A percentile compares a stretch with the other conserved stretches of the same genome.
These are phyloP conservation scores for Platanus orientalis DNA, from an alignment of 164 flowering plant species.

Conservation along the genomic window DNA sequence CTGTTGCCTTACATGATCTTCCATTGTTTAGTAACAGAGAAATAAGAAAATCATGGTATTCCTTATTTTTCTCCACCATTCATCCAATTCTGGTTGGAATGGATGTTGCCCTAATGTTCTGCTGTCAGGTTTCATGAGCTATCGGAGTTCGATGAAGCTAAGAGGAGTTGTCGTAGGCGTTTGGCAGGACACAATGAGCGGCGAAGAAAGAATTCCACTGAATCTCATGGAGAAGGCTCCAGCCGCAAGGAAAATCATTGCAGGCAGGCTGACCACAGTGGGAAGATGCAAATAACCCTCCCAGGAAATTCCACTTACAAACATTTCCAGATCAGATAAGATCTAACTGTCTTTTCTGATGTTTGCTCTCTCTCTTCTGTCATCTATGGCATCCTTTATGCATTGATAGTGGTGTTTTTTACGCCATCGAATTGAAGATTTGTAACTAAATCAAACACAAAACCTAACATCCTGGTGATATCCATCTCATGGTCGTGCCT, in stretches of 20 bases:
- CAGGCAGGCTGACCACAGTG: conserved; percentile 28
- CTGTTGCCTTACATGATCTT: neutral
- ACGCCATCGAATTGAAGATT: neutral
- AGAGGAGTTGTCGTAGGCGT: conserved; percentile 85
- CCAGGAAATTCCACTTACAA: conserved; percentile 20
- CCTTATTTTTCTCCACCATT: neutral
- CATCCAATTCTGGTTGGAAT: neutral
- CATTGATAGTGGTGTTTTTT: neutral
- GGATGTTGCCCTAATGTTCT: neutral
- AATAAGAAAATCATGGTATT: neutral
- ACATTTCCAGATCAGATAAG: conserved; percentile 40
- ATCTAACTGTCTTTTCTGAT: conserved; percentile 14
- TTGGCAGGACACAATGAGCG: conserved; percentile 92
- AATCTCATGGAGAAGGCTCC: conserved; percentile 42
- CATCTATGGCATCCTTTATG: conserved; percentile 27
- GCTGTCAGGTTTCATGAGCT: conserved; percentile 69
- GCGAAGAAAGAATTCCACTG: conserved; percentile 59
- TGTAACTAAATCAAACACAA: conserved; percentile 4
- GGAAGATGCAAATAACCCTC: conserved; percentile 17
- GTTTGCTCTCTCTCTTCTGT: conserved; percentile 94
- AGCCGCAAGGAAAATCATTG: conserved; percentile 30
- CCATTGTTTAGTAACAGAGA: too few species aligned
- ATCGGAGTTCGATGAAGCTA: conserved; percentile 77
- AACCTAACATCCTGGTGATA: conserved; percentile 1
- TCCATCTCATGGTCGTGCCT: neutral